Evolutionary conservation across 495 filamentous ascomycete genomes (phyloP), one percentile per base, ranked within the genome.

Genomic region (Penicillium daleae): DNA sequence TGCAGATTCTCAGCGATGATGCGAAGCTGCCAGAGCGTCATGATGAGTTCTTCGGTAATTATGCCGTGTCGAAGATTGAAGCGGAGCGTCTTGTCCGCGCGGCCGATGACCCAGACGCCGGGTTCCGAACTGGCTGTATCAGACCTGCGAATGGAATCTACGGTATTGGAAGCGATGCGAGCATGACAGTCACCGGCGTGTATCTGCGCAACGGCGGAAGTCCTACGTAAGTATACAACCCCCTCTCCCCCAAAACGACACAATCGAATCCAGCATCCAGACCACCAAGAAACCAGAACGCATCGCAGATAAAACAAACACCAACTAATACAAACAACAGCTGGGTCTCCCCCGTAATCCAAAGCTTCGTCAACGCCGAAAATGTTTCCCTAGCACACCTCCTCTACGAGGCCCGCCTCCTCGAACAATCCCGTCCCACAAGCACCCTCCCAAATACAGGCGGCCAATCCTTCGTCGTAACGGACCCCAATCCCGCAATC

Each of bases 141-240:
- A 78, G 85, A 3, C 85, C 85, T 4, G 76, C 80, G 24, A 87
- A 87, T 65, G 83, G 81, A 15, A 81, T 88, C 58, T 87, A 87
- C 55, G 85, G 85, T 15, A 78, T 85, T 55, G 83, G 83, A 2
- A 82, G 72, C 6, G 81, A 85, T 63, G 78, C 78, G 32, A 82
- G 68, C 51, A 62, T 57, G 26, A 67, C 80, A 0, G 68, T 87
- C 29, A 80, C 79, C 0, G 82, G 49, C 61, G 71, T 65, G 58
- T 81, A 73, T 64, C 67, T 71, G 26, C 61, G 66, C 21, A 60
- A 35, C 8, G 70, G 73, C 8, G 71, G 72, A 15, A 64, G 49
- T 60, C 79, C 83, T 52, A 79, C 78, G 69, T 74, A 74, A 57
- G 66, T 82, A 24, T 31, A 10, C 35, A 27, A 2, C 3, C 17